Base-by-base conservation (phyloP, 225 moss, liverwort and hornwort genomes). In the Thuidium tamariscinum region DNA sequence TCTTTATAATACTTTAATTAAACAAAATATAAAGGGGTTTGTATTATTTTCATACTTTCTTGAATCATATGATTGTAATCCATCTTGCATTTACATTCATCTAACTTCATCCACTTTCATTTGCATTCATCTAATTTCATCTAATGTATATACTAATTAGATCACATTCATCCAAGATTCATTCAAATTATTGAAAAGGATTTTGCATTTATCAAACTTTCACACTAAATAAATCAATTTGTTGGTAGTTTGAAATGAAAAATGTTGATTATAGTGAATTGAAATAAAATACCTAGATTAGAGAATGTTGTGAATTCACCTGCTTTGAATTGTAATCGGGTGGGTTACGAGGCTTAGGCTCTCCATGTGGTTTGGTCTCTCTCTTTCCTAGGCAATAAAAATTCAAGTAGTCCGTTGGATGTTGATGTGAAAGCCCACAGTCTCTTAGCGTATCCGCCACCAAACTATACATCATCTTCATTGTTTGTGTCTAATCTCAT, bases 391-490 rank as follows among this genome's bases (percentile, higher is more conserved):
- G 88, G 77, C 96, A 95, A 46, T 96, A 96, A 42, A 98, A 98
- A 82, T 95, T 96, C 72, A 98, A 83, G 87, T 93, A 98, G 17
- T 98, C 97, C 41, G 87, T 92, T 32, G 95, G 96, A 86, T 96
- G 90, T 56, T 19, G 92, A 81, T 86, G 69, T 23, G 89, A 83
- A 60, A 87, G 78, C 27, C 89, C 91, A 87, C 89, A 89, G 54
- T 95, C 96, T 65, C 91, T 88, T 56, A 98, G 85, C 2, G 96
- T 93, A 82, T 95, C 90, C 1, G 93, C 97, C 85, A 98, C 73
- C 86, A 93, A 86, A 52, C 89, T 91, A 88, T 98, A 98, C 97
- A 98, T 98, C 97, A 98, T 96, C 91, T 93, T 94, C 56, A 96
- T 91, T 26, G 97, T 98, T 81, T 98, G 96, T 5, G 88, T 91